Conservation (phyloP, 139 green algal genomes). For the Closterium sp. region DNA sequence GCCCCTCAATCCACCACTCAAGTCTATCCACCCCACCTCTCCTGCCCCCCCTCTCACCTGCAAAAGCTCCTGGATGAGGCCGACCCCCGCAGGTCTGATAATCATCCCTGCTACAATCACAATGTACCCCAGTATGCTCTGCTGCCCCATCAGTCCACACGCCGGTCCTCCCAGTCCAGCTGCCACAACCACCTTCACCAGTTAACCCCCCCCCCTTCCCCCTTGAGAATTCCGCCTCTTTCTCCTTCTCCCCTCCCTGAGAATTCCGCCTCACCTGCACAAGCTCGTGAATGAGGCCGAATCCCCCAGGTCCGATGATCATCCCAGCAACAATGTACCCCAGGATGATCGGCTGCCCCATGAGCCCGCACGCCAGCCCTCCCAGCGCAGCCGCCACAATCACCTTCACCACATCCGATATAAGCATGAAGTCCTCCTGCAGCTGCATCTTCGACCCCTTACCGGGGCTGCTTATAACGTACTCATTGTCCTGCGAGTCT, state of each 20-base stretch:
- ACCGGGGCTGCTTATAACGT: slow-evolving; percentile 88
- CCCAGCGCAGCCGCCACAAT: slow-evolving; percentile 59
- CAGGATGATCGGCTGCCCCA: slow-evolving; percentile 75
- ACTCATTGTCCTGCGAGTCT: slow-evolving; percentile 94
- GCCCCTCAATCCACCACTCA: too few species aligned
- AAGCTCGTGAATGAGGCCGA: slow-evolving; percentile 77
- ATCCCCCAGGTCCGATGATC: slow-evolving; percentile 82
- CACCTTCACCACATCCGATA: slow-evolving; percentile 75
- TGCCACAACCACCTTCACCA: slow-evolving; percentile 49
- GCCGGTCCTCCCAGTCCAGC: slow-evolving; percentile 65
- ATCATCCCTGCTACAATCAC: slow-evolving; percentile 77
- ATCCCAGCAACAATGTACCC: slow-evolving; percentile 92
- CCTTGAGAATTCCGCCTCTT: too few species aligned
- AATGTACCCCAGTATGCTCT: slow-evolving; percentile 79
- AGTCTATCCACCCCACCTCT: too few species aligned
- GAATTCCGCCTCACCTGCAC: slow-evolving; percentile 67
- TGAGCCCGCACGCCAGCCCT: slow-evolving; percentile 69
- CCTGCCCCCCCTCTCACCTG: too few species aligned
- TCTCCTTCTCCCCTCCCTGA: background rate
- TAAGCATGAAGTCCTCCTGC: slow-evolving; percentile 83
- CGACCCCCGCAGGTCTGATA: slow-evolving; percentile 61
- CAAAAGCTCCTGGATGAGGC: too few species aligned
- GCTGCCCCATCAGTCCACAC: slow-evolving; percentile 80
- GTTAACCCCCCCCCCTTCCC: too few species aligned
- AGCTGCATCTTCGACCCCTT: slow-evolving; percentile 75